Base-by-base conservation (phyloP, 768 basidiomycete species). In the Cubamyces lactineus region DNA sequence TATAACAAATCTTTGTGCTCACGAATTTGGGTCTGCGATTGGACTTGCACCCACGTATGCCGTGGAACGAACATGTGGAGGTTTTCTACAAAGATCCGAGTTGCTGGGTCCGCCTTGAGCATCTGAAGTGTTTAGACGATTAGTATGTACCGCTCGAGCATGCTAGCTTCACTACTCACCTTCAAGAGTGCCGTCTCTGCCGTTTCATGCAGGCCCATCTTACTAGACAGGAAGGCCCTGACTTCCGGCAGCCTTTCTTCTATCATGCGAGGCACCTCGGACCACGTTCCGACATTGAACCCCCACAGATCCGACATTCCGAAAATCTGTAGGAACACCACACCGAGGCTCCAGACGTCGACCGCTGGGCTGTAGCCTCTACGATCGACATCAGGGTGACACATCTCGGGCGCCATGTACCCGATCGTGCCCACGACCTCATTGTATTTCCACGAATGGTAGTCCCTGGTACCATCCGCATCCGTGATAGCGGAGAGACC, bases 331-430 rank as follows among this genome's bases (percentile, higher is more conserved):
- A 79, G 75, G 0, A 84, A 66, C 68, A 83, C 78, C 59, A 80
- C 77, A 3, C 82, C 83, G 12, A 81, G 67, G 17, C 73, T 75
- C 79, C 79, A 84, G 71, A 80, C 79, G 63, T 85, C 83, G 28
- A 78, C 78, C 23, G 75, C 73, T 62, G 79, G 80, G 16, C 74
- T 71, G 66, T 81, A 79, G 8, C 72, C 73, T 57, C 72, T 61
- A 2, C n/a, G 13, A 15, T 19, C 16, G 41, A 53, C 28, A 23
- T 57, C 61, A 13, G 23, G 15, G 38, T 74, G 70, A 24, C 81
- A 74, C 23, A 83, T 78, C 70, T 84, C 82, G 0, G 83, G 83
- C 1, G 83, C 79, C 19, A 77, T 71, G 61, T 80, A 79, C 53
- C 77, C 76, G 2, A 74, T 70, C n/a, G 79, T 78, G 1, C 79